These are phyloP conservation scores for Mycena floridula DNA, from an alignment of 768 basidiomycete genomes.

Conservation along the genomic window DNA sequence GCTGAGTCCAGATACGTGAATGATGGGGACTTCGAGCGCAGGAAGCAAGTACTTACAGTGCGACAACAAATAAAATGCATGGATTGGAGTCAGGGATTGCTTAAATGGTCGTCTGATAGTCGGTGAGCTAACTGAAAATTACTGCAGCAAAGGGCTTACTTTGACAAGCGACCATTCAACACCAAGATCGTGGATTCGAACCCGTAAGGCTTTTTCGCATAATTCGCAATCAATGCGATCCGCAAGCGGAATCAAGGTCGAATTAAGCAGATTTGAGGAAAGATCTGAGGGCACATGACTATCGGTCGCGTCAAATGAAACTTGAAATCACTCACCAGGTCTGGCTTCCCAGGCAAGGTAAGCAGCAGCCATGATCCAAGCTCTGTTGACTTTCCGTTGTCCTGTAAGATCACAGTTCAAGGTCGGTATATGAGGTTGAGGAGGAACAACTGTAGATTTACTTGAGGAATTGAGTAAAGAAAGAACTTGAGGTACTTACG, in stretches of 20 bases:
- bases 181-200: conserved; percentile 62
- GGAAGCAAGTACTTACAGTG: too few relatives aligned
- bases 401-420: conserved; percentile 61
- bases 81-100: not conserved
- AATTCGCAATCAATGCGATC: conserved; percentile 66
- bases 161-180: conserved; percentile 79
- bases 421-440: conserved; percentile 70
- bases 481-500: not conserved
- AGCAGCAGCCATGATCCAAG: conserved; percentile 78
- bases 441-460: conserved; percentile 67
- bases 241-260: conserved; percentile 60
- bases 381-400: conserved; percentile 74
- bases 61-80: too few relatives aligned
- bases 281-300: conserved; percentile 42
- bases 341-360: conserved; percentile 83
- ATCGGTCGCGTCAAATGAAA: not conserved
- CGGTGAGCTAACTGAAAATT: not conserved
- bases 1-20: not conserved
- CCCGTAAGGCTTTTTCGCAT: conserved; percentile 56
- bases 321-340: conserved; percentile 44
- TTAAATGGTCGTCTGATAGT: conserved; percentile 51
- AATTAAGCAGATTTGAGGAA: conserved; percentile 68
- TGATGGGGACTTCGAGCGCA: not conserved
- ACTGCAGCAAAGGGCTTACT: conserved; percentile 28
- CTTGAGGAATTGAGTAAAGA: not conserved